A percentile compares a stretch with the other conserved stretches of the same genome.
Conservation (phyloP, 495 filamentous ascomycete genomes). For the Thermothielavioides terrestris region DNA sequence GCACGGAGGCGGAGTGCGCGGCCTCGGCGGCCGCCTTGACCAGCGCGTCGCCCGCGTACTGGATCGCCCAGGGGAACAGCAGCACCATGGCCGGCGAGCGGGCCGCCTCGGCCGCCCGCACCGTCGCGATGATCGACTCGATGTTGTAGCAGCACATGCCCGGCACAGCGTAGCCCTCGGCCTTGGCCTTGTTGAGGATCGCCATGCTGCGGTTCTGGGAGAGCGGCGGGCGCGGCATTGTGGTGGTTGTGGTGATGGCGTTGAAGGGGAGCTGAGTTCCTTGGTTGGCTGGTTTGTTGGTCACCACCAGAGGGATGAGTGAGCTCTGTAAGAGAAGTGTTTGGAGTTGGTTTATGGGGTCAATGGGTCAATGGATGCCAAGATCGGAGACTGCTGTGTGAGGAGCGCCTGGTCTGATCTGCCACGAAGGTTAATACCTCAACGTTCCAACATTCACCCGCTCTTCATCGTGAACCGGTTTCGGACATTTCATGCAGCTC, state of each 20-base stretch:
- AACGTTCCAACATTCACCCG: neutral
- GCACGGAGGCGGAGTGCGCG: slow-evolving; percentile 57
- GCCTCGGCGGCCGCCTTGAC: slow-evolving; percentile 33
- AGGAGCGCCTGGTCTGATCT: neutral
- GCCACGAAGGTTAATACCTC: neutral
- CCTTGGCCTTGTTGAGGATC: slow-evolving; percentile 59
- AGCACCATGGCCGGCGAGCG: slow-evolving; percentile 70
- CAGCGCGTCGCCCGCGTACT: slow-evolving; percentile 52
- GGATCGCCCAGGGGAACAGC: slow-evolving; percentile 81
- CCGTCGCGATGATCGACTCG: slow-evolving; percentile 70
- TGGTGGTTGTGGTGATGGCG: slow-evolving; percentile 10
- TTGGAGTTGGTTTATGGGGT: too few relatives aligned
- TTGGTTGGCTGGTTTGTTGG: neutral
- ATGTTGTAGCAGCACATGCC: slow-evolving; percentile 84
- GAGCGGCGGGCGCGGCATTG: slow-evolving; percentile 43
- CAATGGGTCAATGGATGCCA: too few relatives aligned
- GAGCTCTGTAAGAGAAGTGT: too few relatives aligned
- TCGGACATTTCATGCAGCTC: too few relatives aligned
- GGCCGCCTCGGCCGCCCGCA: slow-evolving; percentile 68
- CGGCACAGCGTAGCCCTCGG: slow-evolving; percentile 59
- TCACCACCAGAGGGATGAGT: neutral
- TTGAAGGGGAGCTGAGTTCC: slow-evolving; percentile 9
- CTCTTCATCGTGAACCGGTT: too few relatives aligned
- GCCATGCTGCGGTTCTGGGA: slow-evolving; percentile 54
- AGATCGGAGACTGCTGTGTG: too few relatives aligned